These are phyloP conservation scores for Apiospora kogelbergensis DNA, from an alignment of 2,329 filamentous ascomycete species.

Conservation along the genomic window DNA sequence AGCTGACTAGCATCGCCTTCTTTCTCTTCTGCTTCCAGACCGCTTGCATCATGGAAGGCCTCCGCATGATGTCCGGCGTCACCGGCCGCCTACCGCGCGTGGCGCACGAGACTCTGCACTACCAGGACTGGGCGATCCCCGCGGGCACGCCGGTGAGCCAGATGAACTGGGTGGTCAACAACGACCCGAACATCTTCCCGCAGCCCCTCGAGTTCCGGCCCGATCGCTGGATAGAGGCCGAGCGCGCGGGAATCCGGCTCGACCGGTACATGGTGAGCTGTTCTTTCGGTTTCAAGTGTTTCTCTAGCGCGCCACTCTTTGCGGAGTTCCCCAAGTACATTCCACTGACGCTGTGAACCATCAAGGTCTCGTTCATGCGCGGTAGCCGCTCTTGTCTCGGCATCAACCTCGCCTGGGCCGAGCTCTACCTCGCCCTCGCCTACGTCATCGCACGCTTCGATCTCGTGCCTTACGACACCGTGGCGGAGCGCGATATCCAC, in stretches of 20 bases:
- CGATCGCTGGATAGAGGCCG: slow-evolving; percentile 11
- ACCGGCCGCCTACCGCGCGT: slow-evolving; percentile 28
- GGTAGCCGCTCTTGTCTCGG: background rate
- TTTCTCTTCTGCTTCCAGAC: background rate
- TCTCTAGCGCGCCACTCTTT: background rate
- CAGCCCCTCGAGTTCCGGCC: slow-evolving; percentile 8
- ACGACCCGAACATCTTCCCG: slow-evolving; percentile 5
- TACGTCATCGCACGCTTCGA: background rate
- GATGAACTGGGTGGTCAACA: slow-evolving; percentile 8
- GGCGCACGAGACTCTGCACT: slow-evolving; percentile 22
- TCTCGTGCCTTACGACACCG: background rate
- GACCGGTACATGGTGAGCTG: background rate
- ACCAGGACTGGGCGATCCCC: slow-evolving; percentile 2
- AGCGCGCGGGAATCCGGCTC: background rate
- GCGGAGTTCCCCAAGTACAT: too few relatives aligned
- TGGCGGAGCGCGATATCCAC: background rate
- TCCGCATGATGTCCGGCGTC: slow-evolving; percentile 27
- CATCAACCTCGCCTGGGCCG: slow-evolving; percentile 6
- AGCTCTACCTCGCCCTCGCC: slow-evolving; percentile 5
- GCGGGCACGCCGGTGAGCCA: slow-evolving; percentile 8
- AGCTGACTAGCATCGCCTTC: background rate
- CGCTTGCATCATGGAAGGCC: slow-evolving; percentile 7
- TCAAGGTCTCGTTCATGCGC: background rate
- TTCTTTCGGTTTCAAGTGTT: background rate
- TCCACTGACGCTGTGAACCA: too few relatives aligned